Evolutionary conservation across 176 grass and related monocot species (phyloP).

Genomic region (Carex scoparia): DNA sequence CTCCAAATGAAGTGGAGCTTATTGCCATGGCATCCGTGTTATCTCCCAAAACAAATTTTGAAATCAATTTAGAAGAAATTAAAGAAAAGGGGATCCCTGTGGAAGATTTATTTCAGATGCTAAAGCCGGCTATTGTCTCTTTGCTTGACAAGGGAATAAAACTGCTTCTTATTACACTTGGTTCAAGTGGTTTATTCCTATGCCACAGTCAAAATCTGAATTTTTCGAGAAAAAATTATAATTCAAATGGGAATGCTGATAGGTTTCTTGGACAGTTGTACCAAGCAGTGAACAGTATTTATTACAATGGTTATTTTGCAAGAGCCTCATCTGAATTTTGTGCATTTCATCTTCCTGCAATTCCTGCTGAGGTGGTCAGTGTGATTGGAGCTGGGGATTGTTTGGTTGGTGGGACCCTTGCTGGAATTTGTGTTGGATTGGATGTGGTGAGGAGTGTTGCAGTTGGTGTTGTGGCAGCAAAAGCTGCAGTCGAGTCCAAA

Average conservation of each 20-base stretch:
- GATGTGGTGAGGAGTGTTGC: conserved; percentile 66
- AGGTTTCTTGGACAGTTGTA: conserved; percentile 29
- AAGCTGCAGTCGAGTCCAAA: conserved; percentile 78
- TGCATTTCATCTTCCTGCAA: conserved; percentile 74
- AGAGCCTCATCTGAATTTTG: conserved; percentile 40
- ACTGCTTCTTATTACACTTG: conserved; percentile 73
- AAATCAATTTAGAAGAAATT: conserved; percentile 24
- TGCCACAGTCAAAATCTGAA: conserved; percentile 48
- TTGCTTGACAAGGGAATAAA: conserved; percentile 90
- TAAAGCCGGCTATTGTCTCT: conserved; percentile 68
- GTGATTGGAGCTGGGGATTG: conserved; percentile 85
- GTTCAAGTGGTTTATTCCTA: conserved; percentile 67
- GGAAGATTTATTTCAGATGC: conserved; percentile 65
- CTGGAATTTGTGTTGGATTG: conserved; percentile 59
- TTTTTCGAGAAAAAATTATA: conserved; percentile 34
- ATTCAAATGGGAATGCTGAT: conserved; percentile 18
- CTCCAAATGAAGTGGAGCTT: conserved; percentile 88
- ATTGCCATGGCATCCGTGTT: conserved; percentile 81
- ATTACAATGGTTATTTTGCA: conserved; percentile 20
- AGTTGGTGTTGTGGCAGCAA: conserved; percentile 64
- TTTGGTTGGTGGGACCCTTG: conserved; percentile 75
- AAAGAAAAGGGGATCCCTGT: conserved; percentile 30
- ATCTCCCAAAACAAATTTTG: conserved; percentile 42
- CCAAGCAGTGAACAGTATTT: conserved; percentile 36
- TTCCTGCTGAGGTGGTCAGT: conserved; percentile 59